These are phyloP conservation scores for Berberis thunbergii DNA, from an alignment of 164 flowering plant genomes.

Conservation along the genomic window DNA sequence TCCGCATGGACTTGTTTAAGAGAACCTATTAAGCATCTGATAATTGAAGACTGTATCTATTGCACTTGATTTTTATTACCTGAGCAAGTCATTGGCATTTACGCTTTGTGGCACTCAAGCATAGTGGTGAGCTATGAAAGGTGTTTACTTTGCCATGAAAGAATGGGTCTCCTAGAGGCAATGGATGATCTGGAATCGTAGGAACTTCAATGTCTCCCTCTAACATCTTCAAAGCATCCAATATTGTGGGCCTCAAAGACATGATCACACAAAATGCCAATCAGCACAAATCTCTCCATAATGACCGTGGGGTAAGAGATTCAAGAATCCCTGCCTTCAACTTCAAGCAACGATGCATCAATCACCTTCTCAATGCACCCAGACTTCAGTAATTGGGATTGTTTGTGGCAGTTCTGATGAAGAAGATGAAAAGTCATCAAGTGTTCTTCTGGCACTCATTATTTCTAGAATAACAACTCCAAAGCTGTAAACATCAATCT, in stretches of 20 bases:
- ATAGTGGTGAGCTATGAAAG: slow-evolving; percentile 42
- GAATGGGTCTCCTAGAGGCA: slow-evolving; percentile 46
- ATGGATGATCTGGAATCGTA: slow-evolving; percentile 59
- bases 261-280: slow-evolving; percentile 83
- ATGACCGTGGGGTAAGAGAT: slow-evolving; percentile 37
- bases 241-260: slow-evolving; percentile 69
- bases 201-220: slow-evolving; percentile 92
- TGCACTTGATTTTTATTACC: slow-evolving; percentile 17
- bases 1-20: no score
- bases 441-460: slow-evolving; percentile 74
- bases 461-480: slow-evolving; percentile 73
- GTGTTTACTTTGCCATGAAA: slow-evolving; percentile 19
- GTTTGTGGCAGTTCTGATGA: slow-evolving; percentile 23
- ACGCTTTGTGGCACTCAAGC: slow-evolving; percentile 30
- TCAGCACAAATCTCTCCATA: slow-evolving; percentile 67
- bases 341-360: slow-evolving; percentile 34
- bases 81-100: slow-evolving; percentile 42
- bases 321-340: slow-evolving; percentile 12
- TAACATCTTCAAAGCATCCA: slow-evolving; percentile 72
- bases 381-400: slow-evolving; percentile 54
- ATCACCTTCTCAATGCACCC: slow-evolving; percentile 45
- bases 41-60: no score
- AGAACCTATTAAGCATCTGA: no score
- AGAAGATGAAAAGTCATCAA: slow-evolving; percentile 38
- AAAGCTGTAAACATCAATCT: slow-evolving; percentile 83